These are phyloP conservation scores for Coprinopsis sp. DNA, from an alignment of 768 basidiomycete species.

Conservation along the genomic window DNA sequence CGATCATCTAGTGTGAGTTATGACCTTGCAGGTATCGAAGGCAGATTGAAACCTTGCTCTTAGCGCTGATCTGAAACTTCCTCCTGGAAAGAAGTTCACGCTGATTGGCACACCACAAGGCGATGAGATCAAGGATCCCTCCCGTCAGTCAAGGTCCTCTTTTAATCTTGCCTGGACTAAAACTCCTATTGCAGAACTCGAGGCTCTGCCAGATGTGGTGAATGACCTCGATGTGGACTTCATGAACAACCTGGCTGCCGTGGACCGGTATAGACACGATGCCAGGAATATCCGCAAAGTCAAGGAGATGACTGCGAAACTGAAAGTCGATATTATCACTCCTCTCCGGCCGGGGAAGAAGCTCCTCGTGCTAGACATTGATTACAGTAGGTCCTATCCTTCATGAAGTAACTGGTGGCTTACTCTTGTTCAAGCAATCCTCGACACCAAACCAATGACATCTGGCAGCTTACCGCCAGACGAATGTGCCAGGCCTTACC, in stretches of 20 bases:
- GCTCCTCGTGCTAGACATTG: constrained; percentile 82
- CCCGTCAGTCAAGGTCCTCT: constrained; percentile 33
- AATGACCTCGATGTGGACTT: constrained; percentile 86
- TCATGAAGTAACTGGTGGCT: neutral
- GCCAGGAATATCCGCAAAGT: constrained; percentile 80
- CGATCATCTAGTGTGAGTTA: constrained; percentile 55
- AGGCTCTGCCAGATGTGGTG: constrained; percentile 60
- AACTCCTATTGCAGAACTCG: constrained; percentile 43
- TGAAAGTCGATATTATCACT: constrained; percentile 68
- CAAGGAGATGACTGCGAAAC: constrained; percentile 60
- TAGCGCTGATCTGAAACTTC: constrained; percentile 57
- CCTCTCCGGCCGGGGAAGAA: constrained; percentile 74
- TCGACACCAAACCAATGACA: constrained; percentile 84
- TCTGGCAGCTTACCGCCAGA: constrained; percentile 71
- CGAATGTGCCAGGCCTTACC: constrained; percentile 77
- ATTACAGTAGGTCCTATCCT: constrained; percentile 59
- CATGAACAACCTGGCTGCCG: constrained; percentile 51
- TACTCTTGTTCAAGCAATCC: constrained; percentile 48
- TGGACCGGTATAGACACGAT: constrained; percentile 65
- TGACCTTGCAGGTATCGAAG: neutral
- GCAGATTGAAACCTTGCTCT: constrained; percentile 7
- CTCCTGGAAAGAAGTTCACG: constrained; percentile 70
- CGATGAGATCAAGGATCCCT: constrained; percentile 78
- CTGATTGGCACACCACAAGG: constrained; percentile 84
- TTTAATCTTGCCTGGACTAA: neutral